Evolutionary conservation across 2,329 filamentous ascomycete genomes (phyloP).

Genomic region (Fusarium avenaceum): DNA sequence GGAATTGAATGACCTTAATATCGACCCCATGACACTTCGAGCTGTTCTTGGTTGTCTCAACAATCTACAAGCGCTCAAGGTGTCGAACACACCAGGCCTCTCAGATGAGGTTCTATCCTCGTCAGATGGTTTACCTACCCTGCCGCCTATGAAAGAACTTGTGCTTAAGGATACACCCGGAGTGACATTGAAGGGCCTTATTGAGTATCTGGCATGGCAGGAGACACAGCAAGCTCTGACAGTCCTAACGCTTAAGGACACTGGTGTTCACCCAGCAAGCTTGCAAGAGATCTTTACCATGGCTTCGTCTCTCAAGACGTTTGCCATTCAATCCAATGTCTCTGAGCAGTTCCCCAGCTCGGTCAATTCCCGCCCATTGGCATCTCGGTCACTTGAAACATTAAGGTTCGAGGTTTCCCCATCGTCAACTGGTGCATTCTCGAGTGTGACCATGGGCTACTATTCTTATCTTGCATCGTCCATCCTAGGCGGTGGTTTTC

Average conservation of each 20-base stretch:
- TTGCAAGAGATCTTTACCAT: constrained; percentile 72
- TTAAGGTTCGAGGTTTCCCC: constrained; percentile 87
- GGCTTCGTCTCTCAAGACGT: constrained; percentile 69
- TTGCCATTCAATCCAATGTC: constrained; percentile 67
- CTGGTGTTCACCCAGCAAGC: constrained; percentile 74
- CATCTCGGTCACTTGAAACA: constrained; percentile 76
- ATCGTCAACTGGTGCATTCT: constrained; percentile 68
- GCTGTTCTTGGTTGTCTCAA: constrained; percentile 77
- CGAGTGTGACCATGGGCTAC: constrained; percentile 71
- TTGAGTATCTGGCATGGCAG: constrained; percentile 73
- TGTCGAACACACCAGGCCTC: constrained; percentile 77
- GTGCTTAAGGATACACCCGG: constrained; percentile 78
- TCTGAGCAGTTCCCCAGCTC: constrained; percentile 64
- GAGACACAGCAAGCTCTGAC: constrained; percentile 72
- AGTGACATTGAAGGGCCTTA: constrained; percentile 79
- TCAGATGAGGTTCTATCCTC: constrained; percentile 82
- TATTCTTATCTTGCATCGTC: constrained; percentile 90
- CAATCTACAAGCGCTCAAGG: constrained; percentile 78
- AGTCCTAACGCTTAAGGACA: constrained; percentile 78
- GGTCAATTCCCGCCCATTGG: constrained; percentile 69
- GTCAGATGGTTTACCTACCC: constrained; percentile 74
- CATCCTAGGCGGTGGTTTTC: constrained; percentile 80
- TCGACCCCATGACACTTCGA: constrained; percentile 79
- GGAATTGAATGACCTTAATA: constrained; percentile 75
- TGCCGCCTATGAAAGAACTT: constrained; percentile 81